Conservation (phyloP, 2,329 filamentous ascomycete species). For the Pseudogymnoascus sp. region DNA sequence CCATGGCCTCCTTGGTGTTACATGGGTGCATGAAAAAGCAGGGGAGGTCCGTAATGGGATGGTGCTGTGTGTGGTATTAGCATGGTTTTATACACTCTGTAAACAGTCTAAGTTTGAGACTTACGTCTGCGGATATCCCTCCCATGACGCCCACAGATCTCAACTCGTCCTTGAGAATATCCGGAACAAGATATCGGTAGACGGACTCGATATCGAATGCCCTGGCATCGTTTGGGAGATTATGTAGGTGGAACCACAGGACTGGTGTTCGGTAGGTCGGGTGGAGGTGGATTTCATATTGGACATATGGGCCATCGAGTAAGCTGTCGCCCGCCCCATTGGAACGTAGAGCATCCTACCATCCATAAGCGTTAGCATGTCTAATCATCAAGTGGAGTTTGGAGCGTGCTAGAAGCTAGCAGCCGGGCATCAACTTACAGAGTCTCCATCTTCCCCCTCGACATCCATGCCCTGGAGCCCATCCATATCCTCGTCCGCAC, state of each 20-base stretch:
- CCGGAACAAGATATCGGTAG: constrained; percentile 62
- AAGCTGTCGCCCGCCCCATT: neutral
- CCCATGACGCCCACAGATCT: constrained; percentile 57
- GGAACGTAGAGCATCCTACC: neutral
- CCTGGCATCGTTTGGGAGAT: constrained; percentile 46
- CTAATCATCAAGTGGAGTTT: constrained; percentile 21
- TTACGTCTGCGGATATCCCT: constrained; percentile 68
- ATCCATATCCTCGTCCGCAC: constrained; percentile 16
- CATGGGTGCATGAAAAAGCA: constrained; percentile 92
- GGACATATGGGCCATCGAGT: constrained; percentile 29
- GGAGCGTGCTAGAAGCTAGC: constrained; percentile 1
- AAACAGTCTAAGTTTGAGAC: constrained; percentile 31
- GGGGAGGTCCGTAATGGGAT: constrained; percentile 70
- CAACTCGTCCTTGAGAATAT: constrained; percentile 53
- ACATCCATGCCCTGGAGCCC: constrained; percentile 16
- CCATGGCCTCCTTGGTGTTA: constrained; percentile 74
- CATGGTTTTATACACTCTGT: neutral
- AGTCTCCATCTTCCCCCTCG: constrained; percentile 23
- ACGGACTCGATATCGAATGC: constrained; percentile 59
- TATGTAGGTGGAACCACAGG: constrained; percentile 64
- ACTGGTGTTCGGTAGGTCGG: constrained; percentile 68
- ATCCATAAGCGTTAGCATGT: neutral
- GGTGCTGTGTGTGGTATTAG: constrained; percentile 32
- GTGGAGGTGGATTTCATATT: constrained; percentile 68
- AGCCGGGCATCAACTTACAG: constrained; percentile 17